Evolutionary conservation across 345 rosid species (phyloP).

Genomic region (Lumnitzera racemosa): DNA sequence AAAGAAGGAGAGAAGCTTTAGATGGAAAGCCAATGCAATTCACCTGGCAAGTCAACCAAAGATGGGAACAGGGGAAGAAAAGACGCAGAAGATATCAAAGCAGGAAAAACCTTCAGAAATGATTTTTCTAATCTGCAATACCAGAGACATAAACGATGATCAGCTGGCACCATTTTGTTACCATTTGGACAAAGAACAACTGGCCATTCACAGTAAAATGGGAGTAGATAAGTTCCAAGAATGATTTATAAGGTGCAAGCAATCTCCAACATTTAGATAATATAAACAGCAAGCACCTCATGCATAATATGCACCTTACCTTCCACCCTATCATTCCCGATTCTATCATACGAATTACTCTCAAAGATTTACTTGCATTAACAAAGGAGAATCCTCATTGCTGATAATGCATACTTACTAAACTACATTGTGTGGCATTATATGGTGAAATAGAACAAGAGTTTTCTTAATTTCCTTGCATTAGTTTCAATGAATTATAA

Average conservation of each 20-base stretch:
- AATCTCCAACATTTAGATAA: not conserved
- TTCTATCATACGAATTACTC: no score
- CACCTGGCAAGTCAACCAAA: conserved; percentile 84
- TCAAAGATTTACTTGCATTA: no score
- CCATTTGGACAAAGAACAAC: not conserved
- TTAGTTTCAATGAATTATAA: no score
- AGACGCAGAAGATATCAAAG: conserved; percentile 75
- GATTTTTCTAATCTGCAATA: conserved; percentile 66
- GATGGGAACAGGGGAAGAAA: conserved; percentile 92
- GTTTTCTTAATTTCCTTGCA: no score
- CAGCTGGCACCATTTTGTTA: conserved; percentile 2
- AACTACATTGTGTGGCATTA: no score
- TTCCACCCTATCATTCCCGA: no score
- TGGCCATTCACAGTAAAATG: not conserved
- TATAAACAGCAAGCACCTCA: not conserved
- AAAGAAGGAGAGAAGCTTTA: not conserved
- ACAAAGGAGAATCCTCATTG: no score
- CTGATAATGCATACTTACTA: no score
- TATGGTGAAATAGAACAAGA: no score
- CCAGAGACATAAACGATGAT: conserved; percentile 9
- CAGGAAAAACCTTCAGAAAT: conserved; percentile 69
- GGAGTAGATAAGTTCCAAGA: no score
- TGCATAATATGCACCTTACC: not conserved
- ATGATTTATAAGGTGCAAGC: no score
- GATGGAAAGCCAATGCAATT: conserved; percentile 14